Evolutionary conservation across 1,139 yeast genomes (phyloP).

Genomic region (Suhomyces bribrorum): DNA sequence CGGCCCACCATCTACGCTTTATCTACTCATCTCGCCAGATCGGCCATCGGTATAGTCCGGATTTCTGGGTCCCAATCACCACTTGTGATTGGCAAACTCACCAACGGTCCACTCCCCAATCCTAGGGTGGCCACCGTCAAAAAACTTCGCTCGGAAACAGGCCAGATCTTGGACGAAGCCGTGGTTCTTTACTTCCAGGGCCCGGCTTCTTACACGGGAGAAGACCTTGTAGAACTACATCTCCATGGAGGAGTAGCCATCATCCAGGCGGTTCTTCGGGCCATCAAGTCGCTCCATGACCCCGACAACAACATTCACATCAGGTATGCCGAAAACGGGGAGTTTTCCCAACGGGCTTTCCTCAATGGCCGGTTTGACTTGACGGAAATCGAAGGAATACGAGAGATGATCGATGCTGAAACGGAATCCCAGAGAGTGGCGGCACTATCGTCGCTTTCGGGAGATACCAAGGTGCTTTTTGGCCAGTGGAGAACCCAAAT

Average conservation of each 20-base stretch:
- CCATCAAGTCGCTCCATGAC: conserved; percentile 57
- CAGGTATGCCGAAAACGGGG: conserved; percentile 90
- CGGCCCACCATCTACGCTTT: conserved; percentile 82
- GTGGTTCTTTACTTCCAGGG: conserved; percentile 65
- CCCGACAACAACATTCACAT: conserved; percentile 46
- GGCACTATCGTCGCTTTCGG: conserved; percentile 72
- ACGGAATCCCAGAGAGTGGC: conserved; percentile 85
- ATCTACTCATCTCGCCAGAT: conserved; percentile 76
- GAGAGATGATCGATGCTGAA: conserved; percentile 90
- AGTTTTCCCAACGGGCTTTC: conserved; percentile 83
- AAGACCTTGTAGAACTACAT: conserved; percentile 83
- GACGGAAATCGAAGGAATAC: conserved; percentile 87
- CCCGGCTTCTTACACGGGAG: conserved; percentile 92
- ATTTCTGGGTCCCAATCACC: conserved; percentile 71
- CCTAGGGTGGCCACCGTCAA: conserved; percentile 61
- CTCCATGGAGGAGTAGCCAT: conserved; percentile 94
- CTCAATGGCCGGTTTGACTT: conserved; percentile 66
- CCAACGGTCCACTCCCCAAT: conserved; percentile 43
- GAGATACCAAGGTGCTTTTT: conserved; percentile 59
- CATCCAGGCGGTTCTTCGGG: conserved; percentile 61
- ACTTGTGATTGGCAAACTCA: conserved; percentile 48
- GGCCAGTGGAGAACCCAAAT: conserved; percentile 67
- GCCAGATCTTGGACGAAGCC: conserved; percentile 69
- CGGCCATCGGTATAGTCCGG: conserved; percentile 88
- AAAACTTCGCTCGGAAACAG: conserved; percentile 47